Conservation (phyloP, 1,139 yeast species). For the Taphrina communis region DNA sequence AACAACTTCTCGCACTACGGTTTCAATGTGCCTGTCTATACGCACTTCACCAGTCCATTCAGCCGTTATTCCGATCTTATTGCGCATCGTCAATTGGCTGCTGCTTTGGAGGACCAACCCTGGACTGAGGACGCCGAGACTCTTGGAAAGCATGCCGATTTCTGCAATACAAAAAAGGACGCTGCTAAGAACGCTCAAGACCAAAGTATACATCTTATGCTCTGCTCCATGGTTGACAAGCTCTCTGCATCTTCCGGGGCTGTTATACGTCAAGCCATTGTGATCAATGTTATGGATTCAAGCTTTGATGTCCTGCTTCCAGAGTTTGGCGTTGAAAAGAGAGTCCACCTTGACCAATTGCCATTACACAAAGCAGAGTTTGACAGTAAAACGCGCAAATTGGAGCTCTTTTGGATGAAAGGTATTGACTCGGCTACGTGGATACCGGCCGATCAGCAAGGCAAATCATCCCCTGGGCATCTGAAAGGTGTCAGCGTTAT, state of each 20-base stretch:
- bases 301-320: slow-evolving; percentile 94
- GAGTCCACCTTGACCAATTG: slow-evolving; percentile 96
- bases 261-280: slow-evolving; percentile 81
- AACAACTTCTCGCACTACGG: slow-evolving; percentile 73
- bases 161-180: slow-evolving; percentile 93
- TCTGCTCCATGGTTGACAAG: slow-evolving; percentile 83
- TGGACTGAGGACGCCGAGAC: slow-evolving; percentile 66
- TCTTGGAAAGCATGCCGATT: slow-evolving; percentile 81
- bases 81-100: slow-evolving; percentile 88
- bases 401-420: slow-evolving; percentile 90
- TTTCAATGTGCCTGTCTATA: slow-evolving; percentile 80
- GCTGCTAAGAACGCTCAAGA: slow-evolving; percentile 93
- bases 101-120: slow-evolving; percentile 58
- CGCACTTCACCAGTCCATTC: slow-evolving; percentile 92
- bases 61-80: slow-evolving; percentile 90
- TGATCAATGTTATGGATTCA: slow-evolving; percentile 90
- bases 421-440: slow-evolving; percentile 90
- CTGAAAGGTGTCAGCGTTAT: slow-evolving; percentile 71
- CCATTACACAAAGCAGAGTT: slow-evolving; percentile 93
- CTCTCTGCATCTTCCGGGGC: slow-evolving; percentile 73
- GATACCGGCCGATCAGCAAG: slow-evolving; percentile 82
- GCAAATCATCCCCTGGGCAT: slow-evolving; percentile 77
- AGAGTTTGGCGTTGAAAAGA: slow-evolving; percentile 93
- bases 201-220: slow-evolving; percentile 84
- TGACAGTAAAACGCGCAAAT: slow-evolving; percentile 64